Conservation (phyloP, 176 grass and related monocot species). For the Triticum aestivum region IWGSC_CS_RefSeq_v2.1 NC_057812.1:167856426-167856925, state of each 20-base stretch:
- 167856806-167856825: background rate
- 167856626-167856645: background rate
- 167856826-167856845: background rate
- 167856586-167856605: too few species aligned
- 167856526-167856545: background rate
- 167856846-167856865: background rate
- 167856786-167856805: too few species aligned
- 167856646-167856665: background rate
- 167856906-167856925: too few species aligned
- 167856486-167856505: background rate
- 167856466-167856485: background rate
- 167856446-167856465: background rate
- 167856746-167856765: too few species aligned
- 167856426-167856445: too few species aligned
- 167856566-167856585: too few species aligned
- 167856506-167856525: background rate
- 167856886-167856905: background rate
- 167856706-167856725: background rate
- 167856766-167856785: too few species aligned
- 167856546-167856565: too few species aligned
- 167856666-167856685: background rate
- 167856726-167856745: too few species aligned
- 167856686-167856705: background rate
- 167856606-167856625: background rate
- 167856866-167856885: background rate